These are phyloP conservation scores for Cryptococcus neoformans DNA, from an alignment of 1,284 basidiomycete species.

Conservation along the genomic window DNA sequence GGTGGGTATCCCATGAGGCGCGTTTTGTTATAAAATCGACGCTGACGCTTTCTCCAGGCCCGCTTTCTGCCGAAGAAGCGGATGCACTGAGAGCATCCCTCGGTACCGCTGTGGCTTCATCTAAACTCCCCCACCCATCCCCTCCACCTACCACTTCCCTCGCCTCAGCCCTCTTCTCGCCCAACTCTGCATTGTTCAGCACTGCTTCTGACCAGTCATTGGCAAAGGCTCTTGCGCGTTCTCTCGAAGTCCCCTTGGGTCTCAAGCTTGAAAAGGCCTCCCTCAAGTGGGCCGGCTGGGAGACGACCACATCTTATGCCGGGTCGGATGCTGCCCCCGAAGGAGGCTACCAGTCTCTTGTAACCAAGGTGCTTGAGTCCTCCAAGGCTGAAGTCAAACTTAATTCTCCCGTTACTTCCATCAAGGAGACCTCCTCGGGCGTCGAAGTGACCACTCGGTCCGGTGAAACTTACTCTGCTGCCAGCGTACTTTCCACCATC, in stretches of 20 bases:
- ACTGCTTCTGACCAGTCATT: slow-evolving; percentile 20
- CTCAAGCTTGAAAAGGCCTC: slow-evolving; percentile 49
- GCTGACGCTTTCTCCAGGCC: slow-evolving; percentile 10
- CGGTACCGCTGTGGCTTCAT: slow-evolving; percentile 31
- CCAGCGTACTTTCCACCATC: slow-evolving; percentile 48
- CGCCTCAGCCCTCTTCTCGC: slow-evolving; percentile 43
- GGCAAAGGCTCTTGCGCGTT: slow-evolving; percentile 47
- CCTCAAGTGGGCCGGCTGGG: slow-evolving; percentile 48
- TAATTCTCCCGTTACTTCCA: slow-evolving; percentile 25
- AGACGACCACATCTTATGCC: slow-evolving; percentile 46
- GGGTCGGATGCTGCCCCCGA: slow-evolving; percentile 54
- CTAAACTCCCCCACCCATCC: slow-evolving; percentile 32
- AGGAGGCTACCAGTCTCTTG: slow-evolving; percentile 53
- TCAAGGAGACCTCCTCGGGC: slow-evolving; percentile 14
- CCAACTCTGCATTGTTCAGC: slow-evolving; percentile 33
- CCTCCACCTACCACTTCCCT: slow-evolving; percentile 12
- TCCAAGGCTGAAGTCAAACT: slow-evolving; percentile 45
- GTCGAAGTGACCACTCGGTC: slow-evolving; percentile 32
- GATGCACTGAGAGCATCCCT: slow-evolving; percentile 28
- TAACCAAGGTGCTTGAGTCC: slow-evolving; percentile 43
- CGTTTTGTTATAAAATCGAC: too few species aligned
- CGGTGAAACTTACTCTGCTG: slow-evolving; percentile 38
- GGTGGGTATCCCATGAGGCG: slow-evolving; percentile 21
- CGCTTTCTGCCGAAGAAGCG: slow-evolving; percentile 18
- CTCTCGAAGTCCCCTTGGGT: slow-evolving; percentile 53